Percentiles rank a stretch among this genome's conserved stretches.
These are phyloP conservation scores for Acanthamoeba rhysodes DNA, from an alignment of 208 protist species.

Conservation along the genomic window DNA sequence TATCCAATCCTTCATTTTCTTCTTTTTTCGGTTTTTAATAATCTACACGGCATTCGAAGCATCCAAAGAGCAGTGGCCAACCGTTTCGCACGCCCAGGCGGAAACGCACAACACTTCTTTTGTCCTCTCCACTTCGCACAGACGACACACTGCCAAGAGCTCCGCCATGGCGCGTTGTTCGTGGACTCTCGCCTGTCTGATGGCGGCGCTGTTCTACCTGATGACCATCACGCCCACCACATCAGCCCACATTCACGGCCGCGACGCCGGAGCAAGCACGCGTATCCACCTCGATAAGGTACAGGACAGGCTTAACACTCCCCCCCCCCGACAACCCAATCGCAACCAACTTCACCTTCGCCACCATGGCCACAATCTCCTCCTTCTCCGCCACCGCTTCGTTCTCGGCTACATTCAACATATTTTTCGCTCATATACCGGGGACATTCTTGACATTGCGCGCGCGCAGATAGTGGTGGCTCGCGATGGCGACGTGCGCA, in stretches of 20 bases:
- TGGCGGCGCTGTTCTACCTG: not conserved
- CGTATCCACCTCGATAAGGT: not conserved
- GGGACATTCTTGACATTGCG: not conserved
- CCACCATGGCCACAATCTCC: no score
- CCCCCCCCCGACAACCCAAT: no score
- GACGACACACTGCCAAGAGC: no score
- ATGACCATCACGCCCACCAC: not conserved
- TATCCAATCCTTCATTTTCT: no score
- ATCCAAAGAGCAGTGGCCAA: no score
- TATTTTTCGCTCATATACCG: not conserved
- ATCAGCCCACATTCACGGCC: not conserved
- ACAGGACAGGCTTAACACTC: not conserved
- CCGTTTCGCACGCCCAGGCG: no score
- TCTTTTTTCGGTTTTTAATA: no score
- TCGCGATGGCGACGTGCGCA: not conserved
- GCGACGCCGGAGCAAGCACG: not conserved
- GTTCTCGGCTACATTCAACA: not conserved
- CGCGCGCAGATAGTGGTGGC: not conserved
- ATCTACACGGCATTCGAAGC: no score
- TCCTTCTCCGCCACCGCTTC: not conserved
- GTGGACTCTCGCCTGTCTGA: not conserved
- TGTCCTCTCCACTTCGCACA: no score
- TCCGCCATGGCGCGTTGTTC: not conserved
- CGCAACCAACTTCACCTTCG: no score
- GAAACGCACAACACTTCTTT: no score